Evolutionary conservation across 2,329 filamentous ascomycete genomes (phyloP), one percentile per base, ranked within the genome.

Genomic region (Fusarium torreyae): DNA sequence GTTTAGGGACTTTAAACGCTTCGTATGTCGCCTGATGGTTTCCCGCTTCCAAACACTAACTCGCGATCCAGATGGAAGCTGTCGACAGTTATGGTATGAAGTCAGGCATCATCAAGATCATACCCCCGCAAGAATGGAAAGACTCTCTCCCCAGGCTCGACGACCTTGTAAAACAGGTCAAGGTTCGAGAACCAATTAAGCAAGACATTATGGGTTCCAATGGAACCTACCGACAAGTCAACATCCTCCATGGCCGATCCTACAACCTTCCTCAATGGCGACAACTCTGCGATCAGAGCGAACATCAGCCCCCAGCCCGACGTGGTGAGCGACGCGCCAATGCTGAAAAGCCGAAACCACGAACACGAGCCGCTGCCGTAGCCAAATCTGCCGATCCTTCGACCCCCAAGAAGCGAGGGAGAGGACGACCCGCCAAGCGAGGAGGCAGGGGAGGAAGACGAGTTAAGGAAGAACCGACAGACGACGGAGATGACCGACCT

Each of bases 201-300:
- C 96, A 99, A 80, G 96, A 99, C 75, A 99, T 99, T 75, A 95
- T 97, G 85, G 96, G 96, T 42, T 94, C 93, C 52, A 94, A 95
- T 77, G 97, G 96, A 58, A 97, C 93, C 58, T 99, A 98, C 78
- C 95, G 95, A 36, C 96, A 99, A 79, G 93, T 96, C 76, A 99
- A 99, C 77, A 94, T 99, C 63, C 91, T 98, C 75, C 97, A 98
- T 81, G 94, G 97, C 78, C 89, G 96, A 77, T 94, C 94, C 15
- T 99, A 99, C 83, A 99, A 98, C 73, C 85, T 99, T 6, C 95
- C 95, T 1, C 94, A 99, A 80, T 99, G 96, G 96, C 93, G 94
- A 72, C 88, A 93, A 57, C 86, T 98, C 39, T 98, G 94, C 77
- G 93, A 98, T 68, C 94, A 98, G 81, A 94, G 93, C 77, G 94